Conservation (phyloP, 371 early-diverging fungal genomes). For the Syncephalastrum contaminatum region DNA sequence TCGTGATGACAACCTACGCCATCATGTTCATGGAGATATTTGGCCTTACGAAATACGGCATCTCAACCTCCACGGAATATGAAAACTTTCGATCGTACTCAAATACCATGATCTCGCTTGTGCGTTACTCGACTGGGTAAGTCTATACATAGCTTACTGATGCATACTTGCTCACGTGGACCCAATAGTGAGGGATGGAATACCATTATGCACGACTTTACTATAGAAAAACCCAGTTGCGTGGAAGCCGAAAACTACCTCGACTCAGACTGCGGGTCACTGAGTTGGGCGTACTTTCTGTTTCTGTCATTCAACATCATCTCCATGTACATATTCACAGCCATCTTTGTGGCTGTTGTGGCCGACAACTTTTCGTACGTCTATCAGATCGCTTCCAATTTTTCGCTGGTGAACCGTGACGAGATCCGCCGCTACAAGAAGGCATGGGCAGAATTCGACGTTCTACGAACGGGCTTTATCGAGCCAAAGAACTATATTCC, state of each 20-base stretch:
- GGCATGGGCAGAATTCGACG: slow-evolving; percentile 61
- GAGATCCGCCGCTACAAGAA: slow-evolving; percentile 67
- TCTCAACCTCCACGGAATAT: slow-evolving; percentile 50
- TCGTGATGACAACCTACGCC: slow-evolving; percentile 63
- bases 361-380: slow-evolving; percentile 73
- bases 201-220: slow-evolving; percentile 67
- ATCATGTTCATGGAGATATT: slow-evolving; percentile 76
- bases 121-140: slow-evolving; percentile 70
- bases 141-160: not conserved
- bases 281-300: slow-evolving; percentile 59
- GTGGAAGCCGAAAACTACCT: slow-evolving; percentile 54
- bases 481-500: slow-evolving; percentile 45
- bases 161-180: not conserved
- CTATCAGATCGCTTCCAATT: slow-evolving; percentile 63
- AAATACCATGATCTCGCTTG: slow-evolving; percentile 59
- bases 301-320: slow-evolving; percentile 71
- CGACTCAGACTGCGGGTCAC: slow-evolving; percentile 67
- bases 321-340: slow-evolving; percentile 75
- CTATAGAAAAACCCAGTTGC: slow-evolving; percentile 62
- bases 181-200: slow-evolving; percentile 71
- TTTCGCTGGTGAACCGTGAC: slow-evolving; percentile 62
- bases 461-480: slow-evolving; percentile 53
- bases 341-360: slow-evolving; percentile 73
- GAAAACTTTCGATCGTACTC: slow-evolving; percentile 64
- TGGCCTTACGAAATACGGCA: slow-evolving; percentile 66